Evolutionary conservation across 192 early-diverging fungal species (phyloP).

Genomic region (Rhizoclosmatium sp.): DNA sequence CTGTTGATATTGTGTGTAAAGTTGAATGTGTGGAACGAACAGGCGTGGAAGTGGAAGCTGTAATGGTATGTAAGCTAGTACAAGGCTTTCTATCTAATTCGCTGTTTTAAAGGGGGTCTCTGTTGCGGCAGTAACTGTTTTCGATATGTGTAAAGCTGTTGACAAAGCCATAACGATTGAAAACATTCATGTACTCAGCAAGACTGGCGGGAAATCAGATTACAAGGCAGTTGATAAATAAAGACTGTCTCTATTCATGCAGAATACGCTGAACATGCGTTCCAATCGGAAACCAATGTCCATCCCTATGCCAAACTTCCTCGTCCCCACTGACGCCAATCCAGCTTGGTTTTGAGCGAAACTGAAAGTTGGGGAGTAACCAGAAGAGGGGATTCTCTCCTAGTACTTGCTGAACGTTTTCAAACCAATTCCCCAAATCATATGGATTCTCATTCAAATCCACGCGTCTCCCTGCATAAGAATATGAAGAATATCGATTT

Average conservation of each 20-base stretch:
- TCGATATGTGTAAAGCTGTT: slow-evolving; percentile 96
- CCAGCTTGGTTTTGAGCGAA: background rate
- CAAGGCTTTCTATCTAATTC: too few relatives aligned
- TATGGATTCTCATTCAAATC: slow-evolving; percentile 2
- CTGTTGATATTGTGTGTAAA: slow-evolving; percentile 71
- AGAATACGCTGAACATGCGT: too few relatives aligned
- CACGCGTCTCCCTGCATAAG: slow-evolving; percentile 8
- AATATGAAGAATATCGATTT: background rate
- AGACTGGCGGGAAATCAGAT: slow-evolving; percentile 80
- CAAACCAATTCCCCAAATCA: slow-evolving; percentile 2
- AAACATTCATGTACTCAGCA: slow-evolving; percentile 75
- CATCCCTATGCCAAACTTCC: background rate
- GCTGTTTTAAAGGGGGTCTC: slow-evolving; percentile 59
- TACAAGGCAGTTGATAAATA: slow-evolving; percentile 1
- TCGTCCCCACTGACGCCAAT: background rate
- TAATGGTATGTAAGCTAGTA: slow-evolving; percentile 28
- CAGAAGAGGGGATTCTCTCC: background rate
- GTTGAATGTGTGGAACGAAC: slow-evolving; percentile 85
- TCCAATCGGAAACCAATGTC: slow-evolving; percentile 27
- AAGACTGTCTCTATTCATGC: too few relatives aligned
- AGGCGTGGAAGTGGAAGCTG: slow-evolving; percentile 71
- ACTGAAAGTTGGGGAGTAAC: slow-evolving; percentile 3
- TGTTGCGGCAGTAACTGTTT: slow-evolving; percentile 83
- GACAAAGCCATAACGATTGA: slow-evolving; percentile 83
- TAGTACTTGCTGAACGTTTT: slow-evolving; percentile 4